Evolutionary conservation across 257 asterid genomes (phyloP), one percentile per base, ranked within the genome.

Genomic region (Rehmannia glutinosa): DNA sequence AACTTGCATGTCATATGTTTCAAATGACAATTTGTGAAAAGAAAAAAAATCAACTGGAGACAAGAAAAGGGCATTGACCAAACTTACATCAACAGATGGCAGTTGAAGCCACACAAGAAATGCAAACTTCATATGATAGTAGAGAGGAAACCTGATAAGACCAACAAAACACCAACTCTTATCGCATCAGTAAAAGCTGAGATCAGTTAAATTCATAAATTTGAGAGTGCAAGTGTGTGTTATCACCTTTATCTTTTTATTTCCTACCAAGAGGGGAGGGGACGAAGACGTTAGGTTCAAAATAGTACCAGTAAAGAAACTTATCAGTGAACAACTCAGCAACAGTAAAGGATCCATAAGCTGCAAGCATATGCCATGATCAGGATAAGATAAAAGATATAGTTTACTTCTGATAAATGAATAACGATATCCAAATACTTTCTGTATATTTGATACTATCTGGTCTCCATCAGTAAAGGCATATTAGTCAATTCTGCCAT

Each of bases 41-140:
- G 25, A 35, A 24, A 43, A 38, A 12, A 19, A 59, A 42, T 52
- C 36, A 49, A 68, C 35, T 36, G 9, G 33, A 51, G 53, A 76
- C 23, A 60, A 21, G 54, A 38, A 35, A 42, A 59, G 35, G 53
- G 65, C 69, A 35, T 42, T 23, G 42, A 25, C 41, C 43, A 68
- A 68, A 70, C 93, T 80, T 86, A 94, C 99, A 66, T 94, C 87
- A 69, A 80, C 74, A 52, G 86, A 46, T 42, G 99, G 97, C 63
- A 94, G 88, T 73, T 94, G 97, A 76, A 91, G 96, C 99, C 97
- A 94, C 71, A 94, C 96, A 57, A 94, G 99, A 82, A 91, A 94
- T 56, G 97, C 97, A 80, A 91, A 87, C 92, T 94, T 91, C 87
- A 78, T 33, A 73, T 91, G 96, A 62, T 91, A 91, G 83, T 94